These are phyloP conservation scores for Aspergillus aculeatinus DNA, from an alignment of 2,329 filamentous ascomycete genomes.

Conservation along the genomic window DNA sequence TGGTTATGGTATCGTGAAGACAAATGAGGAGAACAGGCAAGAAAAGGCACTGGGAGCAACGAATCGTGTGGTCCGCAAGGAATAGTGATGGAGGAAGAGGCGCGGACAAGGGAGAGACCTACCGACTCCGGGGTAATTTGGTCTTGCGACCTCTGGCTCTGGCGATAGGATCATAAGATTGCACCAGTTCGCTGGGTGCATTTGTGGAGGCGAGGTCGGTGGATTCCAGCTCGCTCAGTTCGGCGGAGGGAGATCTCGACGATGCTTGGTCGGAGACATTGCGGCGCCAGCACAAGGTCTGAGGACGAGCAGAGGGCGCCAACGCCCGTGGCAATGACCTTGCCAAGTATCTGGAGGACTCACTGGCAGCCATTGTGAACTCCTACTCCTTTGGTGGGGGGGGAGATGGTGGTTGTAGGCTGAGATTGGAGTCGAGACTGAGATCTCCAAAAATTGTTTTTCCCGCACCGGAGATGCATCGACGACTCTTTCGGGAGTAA, in stretches of 20 bases:
- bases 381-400: not conserved
- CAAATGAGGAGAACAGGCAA: no score
- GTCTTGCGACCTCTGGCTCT: slow-evolving; percentile 46
- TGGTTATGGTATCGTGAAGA: no score
- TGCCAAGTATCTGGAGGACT: slow-evolving; percentile 41
- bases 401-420: slow-evolving; percentile 18
- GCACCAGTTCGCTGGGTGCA: slow-evolving; percentile 41
- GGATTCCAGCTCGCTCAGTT: slow-evolving; percentile 48
- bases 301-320: slow-evolving; percentile 30
- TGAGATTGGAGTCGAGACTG: slow-evolving; percentile 11
- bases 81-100: not conserved
- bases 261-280: slow-evolving; percentile 48
- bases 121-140: slow-evolving; percentile 56
- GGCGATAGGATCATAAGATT: slow-evolving; percentile 52
- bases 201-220: slow-evolving; percentile 46
- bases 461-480: slow-evolving; percentile 18
- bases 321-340: slow-evolving; percentile 39
- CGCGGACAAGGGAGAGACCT: slow-evolving; percentile 18
- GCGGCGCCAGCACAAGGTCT: slow-evolving; percentile 41
- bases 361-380: slow-evolving; percentile 40
- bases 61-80: not conserved
- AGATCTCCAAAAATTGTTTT: slow-evolving; percentile 36
- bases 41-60: no score
- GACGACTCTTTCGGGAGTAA: slow-evolving; percentile 15
- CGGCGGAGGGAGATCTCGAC: slow-evolving; percentile 29